Percentiles rank a stretch among this genome's conserved stretches.
Conservation (phyloP, 2,329 filamentous ascomycete genomes). For the Aspergillus quadricinctus region DNA sequence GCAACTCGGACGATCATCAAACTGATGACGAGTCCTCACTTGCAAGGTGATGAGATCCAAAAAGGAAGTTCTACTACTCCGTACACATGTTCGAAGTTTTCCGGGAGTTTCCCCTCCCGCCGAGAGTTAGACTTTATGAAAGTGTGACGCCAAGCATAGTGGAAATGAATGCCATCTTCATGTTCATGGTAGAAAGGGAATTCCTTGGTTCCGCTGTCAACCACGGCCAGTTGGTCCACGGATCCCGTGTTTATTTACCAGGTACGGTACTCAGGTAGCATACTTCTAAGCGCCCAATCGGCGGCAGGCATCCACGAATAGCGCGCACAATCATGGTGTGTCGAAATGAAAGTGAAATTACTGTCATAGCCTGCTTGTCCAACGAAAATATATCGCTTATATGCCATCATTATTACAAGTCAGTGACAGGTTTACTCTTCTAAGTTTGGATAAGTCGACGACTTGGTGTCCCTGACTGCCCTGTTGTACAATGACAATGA, state of each 20-base stretch:
- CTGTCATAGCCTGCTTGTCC: background rate
- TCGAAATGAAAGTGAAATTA: background rate
- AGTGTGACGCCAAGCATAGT: background rate
- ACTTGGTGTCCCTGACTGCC: background rate
- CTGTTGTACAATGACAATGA: background rate
- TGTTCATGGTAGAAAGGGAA: background rate
- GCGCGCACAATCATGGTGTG: background rate
- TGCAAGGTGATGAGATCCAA: background rate
- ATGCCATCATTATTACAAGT: background rate
- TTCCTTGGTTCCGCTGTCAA: conserved; percentile 8
- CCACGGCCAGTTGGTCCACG: conserved; percentile 12
- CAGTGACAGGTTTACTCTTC: background rate
- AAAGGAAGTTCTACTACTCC: background rate
- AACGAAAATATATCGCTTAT: background rate
- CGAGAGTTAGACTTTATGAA: background rate
- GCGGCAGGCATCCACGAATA: background rate
- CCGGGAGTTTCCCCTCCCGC: too few species aligned
- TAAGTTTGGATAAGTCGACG: background rate
- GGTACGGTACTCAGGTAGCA: too few species aligned
- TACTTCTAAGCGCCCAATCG: background rate
- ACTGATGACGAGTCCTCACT: background rate
- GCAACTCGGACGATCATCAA: background rate
- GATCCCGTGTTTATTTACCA: conserved; percentile 15
- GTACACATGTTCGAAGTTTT: too few species aligned
- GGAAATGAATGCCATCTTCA: background rate